A percentile compares a stretch with the other conserved stretches of the same genome.
Evolutionary conservation across 192 early-diverging fungal genomes (phyloP).

Genomic region (Coemansia sp.): DNA sequence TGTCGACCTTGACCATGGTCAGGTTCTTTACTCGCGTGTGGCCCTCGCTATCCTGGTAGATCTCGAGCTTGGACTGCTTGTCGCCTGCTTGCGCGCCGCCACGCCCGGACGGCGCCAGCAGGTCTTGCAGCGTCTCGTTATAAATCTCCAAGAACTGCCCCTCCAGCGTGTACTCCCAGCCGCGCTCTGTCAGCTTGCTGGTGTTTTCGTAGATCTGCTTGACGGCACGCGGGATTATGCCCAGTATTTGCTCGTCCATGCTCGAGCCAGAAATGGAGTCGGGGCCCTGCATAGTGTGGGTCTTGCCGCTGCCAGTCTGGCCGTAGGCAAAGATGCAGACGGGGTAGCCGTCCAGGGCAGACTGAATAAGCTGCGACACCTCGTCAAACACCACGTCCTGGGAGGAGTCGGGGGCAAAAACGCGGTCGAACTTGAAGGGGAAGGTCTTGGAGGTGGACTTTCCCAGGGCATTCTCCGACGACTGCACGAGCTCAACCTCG

Average conservation of each 20-base stretch:
- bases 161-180: conserved; percentile 89
- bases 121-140: conserved; percentile 90
- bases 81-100: conserved; percentile 34
- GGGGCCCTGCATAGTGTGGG: conserved; percentile 80
- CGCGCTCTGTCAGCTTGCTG: conserved; percentile 70
- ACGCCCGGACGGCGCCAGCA: conserved; percentile 61
- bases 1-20: conserved; percentile 71
- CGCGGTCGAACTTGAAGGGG: conserved; percentile 85
- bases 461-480: conserved; percentile 55
- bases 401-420: conserved; percentile 70
- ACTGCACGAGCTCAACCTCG: conserved; percentile 77
- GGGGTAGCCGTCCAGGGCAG: conserved; percentile 94
- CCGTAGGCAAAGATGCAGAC: conserved; percentile 99
- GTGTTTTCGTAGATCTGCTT: conserved; percentile 84
- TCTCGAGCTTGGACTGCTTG: conserved; percentile 77
- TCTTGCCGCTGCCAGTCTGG: conserved; percentile 95
- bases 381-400: conserved; percentile 91
- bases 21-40: conserved; percentile 81
- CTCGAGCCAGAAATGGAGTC: conserved; percentile 29
- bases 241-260: conserved; percentile 56
- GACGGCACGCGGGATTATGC: conserved; percentile 96
- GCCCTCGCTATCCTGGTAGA: conserved; percentile 77
- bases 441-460: conserved; percentile 65
- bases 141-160: conserved; percentile 96
- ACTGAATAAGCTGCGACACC: conserved; percentile 95